A percentile compares a stretch with the other conserved stretches of the same genome.
phyloP scores from a whole-genome alignment of 306 rosid genomes.

The Datisca glomerata region DNA sequence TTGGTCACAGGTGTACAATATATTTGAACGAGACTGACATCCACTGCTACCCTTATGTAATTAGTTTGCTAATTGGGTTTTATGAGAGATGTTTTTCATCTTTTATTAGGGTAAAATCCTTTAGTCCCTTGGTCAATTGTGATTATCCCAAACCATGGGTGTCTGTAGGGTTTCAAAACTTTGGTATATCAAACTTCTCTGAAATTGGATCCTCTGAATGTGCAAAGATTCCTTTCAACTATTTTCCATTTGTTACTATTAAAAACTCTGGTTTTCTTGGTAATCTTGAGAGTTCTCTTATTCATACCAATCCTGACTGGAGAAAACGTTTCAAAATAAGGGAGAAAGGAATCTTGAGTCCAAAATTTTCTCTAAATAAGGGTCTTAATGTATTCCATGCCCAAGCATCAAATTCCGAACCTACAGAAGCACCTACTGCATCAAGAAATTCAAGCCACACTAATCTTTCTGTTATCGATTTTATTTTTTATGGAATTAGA shows the following conservation, averaged over 20 bases:
- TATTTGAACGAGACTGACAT: conserved; percentile 45
- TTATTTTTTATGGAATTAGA: conserved; percentile 39
- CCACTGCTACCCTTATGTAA: conserved; percentile 65
- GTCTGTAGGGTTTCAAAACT: conserved; percentile 38
- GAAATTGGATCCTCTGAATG: conserved; percentile 48
- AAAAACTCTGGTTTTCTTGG: conserved; percentile 45
- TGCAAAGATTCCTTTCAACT: conserved; percentile 59
- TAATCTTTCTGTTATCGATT: conserved; percentile 31
- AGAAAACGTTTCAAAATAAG: conserved; percentile 45
- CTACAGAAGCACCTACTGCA: conserved; percentile 17
- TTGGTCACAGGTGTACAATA: conserved; percentile 23
- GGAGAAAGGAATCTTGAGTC: conserved; percentile 31
- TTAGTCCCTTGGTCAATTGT: conserved; percentile 15
- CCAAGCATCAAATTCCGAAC: conserved; percentile 20
- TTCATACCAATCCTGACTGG: conserved; percentile 53
- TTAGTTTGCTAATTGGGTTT: conserved; percentile 44
- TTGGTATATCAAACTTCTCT: conserved; percentile 80
- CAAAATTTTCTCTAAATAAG: conserved; percentile 17
- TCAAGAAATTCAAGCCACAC: conserved; percentile 23
- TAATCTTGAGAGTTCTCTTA: conserved; percentile 43
- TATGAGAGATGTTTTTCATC: conserved; percentile 35
- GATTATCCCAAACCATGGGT: conserved; percentile 19
- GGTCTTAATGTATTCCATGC: conserved; percentile 20
- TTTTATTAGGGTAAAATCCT: conserved; percentile 12
- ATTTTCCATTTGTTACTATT: conserved; percentile 70